Evolutionary conservation across 257 asterid species (phyloP).

Genomic region (Salvia splendens): DNA sequence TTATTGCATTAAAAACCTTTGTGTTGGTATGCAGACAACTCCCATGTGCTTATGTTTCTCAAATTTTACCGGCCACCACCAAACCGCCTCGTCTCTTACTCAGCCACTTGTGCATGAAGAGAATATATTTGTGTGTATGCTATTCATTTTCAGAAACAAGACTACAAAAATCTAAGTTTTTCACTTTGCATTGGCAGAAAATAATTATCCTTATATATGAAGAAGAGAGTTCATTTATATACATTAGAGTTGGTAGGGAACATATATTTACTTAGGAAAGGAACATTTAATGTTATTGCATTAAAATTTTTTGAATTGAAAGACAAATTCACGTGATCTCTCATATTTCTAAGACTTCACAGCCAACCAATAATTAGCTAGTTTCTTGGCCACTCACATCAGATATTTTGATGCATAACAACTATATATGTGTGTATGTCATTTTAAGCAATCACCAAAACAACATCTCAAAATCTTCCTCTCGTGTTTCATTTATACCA

Average conservation of each 20-base stretch:
- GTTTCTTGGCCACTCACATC: conserved; percentile 1
- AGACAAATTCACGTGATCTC: conserved; percentile 36
- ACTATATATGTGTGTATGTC: background rate
- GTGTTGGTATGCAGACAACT: conserved; percentile 23
- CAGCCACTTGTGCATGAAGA: background rate
- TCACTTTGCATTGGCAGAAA: background rate
- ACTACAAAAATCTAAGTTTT: no score
- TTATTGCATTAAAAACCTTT: background rate
- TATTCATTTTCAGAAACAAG: background rate
- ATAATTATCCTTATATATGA: no score
- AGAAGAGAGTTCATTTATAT: no score
- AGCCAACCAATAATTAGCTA: background rate
- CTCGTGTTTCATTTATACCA: background rate
- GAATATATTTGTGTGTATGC: conserved; percentile 4
- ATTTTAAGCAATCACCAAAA: background rate
- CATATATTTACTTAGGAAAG: background rate
- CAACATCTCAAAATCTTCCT: background rate
- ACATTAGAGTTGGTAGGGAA: background rate
- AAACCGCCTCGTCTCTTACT: background rate
- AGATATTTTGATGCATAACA: background rate
- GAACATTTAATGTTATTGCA: background rate
- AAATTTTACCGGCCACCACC: background rate
- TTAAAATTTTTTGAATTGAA: background rate
- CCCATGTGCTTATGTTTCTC: conserved; percentile 11
- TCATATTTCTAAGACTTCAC: conserved; percentile 23